Evolutionary conservation across 495 filamentous ascomycete genomes (phyloP).

Genomic region (Stereocaulon alpinum): DNA sequence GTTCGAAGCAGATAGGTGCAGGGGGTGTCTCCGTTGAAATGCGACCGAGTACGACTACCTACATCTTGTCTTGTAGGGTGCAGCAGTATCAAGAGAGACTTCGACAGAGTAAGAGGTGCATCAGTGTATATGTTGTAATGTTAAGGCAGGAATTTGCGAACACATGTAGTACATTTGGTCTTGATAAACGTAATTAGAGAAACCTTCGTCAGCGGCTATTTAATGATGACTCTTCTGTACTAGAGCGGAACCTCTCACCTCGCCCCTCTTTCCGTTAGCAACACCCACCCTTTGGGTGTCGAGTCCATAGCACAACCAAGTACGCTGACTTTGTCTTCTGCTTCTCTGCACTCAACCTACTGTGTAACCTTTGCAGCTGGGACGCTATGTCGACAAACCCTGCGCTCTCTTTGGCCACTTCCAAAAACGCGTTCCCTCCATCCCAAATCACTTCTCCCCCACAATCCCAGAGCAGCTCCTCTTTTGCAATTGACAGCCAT

Average conservation of each 20-base stretch:
- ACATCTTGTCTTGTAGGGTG: too few species aligned
- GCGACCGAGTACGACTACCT: too few species aligned
- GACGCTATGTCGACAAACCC: constrained; percentile 40
- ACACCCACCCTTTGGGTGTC: constrained; percentile 5
- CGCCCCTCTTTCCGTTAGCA: not conserved
- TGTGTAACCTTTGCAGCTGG: not conserved
- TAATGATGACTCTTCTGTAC: constrained; percentile 1
- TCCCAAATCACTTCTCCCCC: constrained; percentile 32
- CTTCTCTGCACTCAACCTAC: not conserved
- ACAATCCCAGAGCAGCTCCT: constrained; percentile 30
- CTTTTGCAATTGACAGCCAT: constrained; percentile 35
- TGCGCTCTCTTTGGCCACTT: constrained; percentile 31
- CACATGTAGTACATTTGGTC: too few species aligned
- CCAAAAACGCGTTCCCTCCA: constrained; percentile 37
- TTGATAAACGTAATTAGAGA: not conserved
- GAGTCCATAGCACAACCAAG: not conserved
- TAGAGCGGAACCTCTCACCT: not conserved
- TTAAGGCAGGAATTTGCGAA: too few species aligned
- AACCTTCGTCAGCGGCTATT: not conserved
- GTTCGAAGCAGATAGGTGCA: too few species aligned
- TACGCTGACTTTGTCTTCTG: not conserved
- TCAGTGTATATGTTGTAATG: too few species aligned
- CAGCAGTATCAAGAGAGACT: too few species aligned
- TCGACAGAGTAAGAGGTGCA: too few species aligned
- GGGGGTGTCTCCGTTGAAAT: too few species aligned